A percentile compares a stretch with the other conserved stretches of the same genome.
phyloP scores from a whole-genome alignment of 345 rosid genomes.

The Rubroshorea leprosula region DNA sequence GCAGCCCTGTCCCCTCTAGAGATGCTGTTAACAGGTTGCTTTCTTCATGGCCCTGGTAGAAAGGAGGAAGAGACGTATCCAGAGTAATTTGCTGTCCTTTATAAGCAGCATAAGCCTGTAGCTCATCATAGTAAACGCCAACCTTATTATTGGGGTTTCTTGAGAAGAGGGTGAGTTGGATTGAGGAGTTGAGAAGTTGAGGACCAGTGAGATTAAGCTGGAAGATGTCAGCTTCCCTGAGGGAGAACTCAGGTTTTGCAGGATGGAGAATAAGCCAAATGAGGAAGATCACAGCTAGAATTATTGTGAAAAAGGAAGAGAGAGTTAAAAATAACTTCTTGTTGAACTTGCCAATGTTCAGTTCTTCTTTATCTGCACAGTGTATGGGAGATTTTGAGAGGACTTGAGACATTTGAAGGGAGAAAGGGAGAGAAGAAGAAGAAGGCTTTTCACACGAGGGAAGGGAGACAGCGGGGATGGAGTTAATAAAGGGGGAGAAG shows the following conservation, averaged over 20 bases:
- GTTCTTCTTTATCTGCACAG: conserved; percentile 47
- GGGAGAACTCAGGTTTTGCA: conserved; percentile 62
- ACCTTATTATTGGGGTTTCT: conserved; percentile 65
- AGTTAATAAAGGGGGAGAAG: not conserved
- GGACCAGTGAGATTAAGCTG: conserved; percentile 57
- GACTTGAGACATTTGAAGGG: conserved; percentile 65
- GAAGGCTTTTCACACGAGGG: too few species aligned
- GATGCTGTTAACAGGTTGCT: conserved; percentile 55
- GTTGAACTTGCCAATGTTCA: conserved; percentile 30
- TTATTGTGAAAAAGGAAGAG: conserved; percentile 41
- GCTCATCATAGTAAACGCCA: conserved; percentile 74
- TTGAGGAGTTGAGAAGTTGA: conserved; percentile 79
- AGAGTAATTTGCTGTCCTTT: conserved; percentile 75
- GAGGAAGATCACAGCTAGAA: conserved; percentile 50
- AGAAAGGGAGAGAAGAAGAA: not conserved
- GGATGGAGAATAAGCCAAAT: conserved; percentile 77
- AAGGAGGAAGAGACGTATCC: conserved; percentile 54
- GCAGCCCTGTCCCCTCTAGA: conserved; percentile 52
- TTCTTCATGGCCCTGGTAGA: conserved; percentile 71
- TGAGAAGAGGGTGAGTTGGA: conserved; percentile 58
- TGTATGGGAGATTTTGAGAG: conserved; percentile 59
- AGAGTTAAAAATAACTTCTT: conserved; percentile 54
- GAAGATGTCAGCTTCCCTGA: conserved; percentile 53
- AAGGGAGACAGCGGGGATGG: not conserved
- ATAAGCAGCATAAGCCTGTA: conserved; percentile 57